Evolutionary conservation across 768 basidiomycete genomes (phyloP).

Genomic region (Hericium rajendrae): DNA sequence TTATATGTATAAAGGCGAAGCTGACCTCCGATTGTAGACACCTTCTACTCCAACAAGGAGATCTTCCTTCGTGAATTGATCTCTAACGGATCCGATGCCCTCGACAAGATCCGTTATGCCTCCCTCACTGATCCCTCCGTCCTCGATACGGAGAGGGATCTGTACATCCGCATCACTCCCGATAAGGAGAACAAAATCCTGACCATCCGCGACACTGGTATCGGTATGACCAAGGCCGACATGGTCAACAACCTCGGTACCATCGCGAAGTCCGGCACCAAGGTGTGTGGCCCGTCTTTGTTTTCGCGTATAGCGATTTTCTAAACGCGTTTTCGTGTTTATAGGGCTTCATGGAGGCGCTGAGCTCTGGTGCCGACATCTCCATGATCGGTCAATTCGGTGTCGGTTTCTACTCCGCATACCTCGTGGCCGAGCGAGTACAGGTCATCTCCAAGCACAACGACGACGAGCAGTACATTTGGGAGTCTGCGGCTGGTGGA

Average conservation of each 20-base stretch:
- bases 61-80: slow-evolving; percentile 99
- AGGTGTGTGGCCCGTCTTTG: slow-evolving; percentile 36
- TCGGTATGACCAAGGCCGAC: slow-evolving; percentile 99
- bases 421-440: slow-evolving; percentile 97
- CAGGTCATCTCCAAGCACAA: slow-evolving; percentile 99
- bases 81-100: slow-evolving; percentile 95
- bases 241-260: slow-evolving; percentile 98
- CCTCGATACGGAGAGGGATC: slow-evolving; percentile 87
- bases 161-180: slow-evolving; percentile 88
- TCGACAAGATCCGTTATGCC: slow-evolving; percentile 97
- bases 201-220: slow-evolving; percentile 87
- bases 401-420: slow-evolving; percentile 99
- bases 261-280: slow-evolving; percentile 91
- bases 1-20: slow-evolving; percentile 2
- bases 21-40: slow-evolving; percentile 46
- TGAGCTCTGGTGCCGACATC: slow-evolving; percentile 80
- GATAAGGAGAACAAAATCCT: slow-evolving; percentile 95
- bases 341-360: slow-evolving; percentile 99
- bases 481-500: slow-evolving; percentile 99
- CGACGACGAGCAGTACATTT: slow-evolving; percentile 99
- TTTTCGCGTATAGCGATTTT: neutral
- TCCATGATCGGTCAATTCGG: slow-evolving; percentile 99
- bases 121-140: slow-evolving; percentile 88
- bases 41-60: slow-evolving; percentile 99
- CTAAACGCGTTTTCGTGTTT: neutral